Evolutionary conservation across 768 basidiomycete species (phyloP).

Genomic region (Mycena belliarum): DNA sequence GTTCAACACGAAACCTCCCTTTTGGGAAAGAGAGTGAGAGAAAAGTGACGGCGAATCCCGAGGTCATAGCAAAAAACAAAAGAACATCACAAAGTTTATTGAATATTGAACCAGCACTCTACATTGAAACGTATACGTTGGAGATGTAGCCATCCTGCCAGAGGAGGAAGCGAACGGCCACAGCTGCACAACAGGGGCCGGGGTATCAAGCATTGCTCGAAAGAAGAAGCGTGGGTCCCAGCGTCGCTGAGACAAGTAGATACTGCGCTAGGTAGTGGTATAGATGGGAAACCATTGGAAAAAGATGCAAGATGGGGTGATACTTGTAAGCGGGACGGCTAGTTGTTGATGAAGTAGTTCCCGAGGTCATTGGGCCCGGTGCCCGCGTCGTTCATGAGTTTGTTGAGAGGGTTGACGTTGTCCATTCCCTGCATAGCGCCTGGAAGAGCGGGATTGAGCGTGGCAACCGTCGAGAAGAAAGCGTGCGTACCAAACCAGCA

Average conservation of each 20-base stretch:
- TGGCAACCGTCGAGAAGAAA: not conserved
- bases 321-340: not conserved
- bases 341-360: constrained; percentile 22
- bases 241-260: no score
- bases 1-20: no score
- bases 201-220: constrained; percentile 11
- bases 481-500: constrained; percentile 62
- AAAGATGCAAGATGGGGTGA: not conserved
- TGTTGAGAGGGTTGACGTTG: constrained; percentile 57
- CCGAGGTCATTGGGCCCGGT: constrained; percentile 48
- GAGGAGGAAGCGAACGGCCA: constrained; percentile 11
- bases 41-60: not conserved
- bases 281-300: constrained; percentile 14
- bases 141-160: constrained; percentile 19
- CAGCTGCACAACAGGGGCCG: constrained; percentile 21
- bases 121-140: constrained; percentile 12
- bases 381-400: constrained; percentile 48
- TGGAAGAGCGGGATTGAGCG: not conserved
- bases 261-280: constrained; percentile 5
- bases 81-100: constrained; percentile 1
- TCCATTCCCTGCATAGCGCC: constrained; percentile 40
- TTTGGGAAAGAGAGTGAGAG: not conserved
- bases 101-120: constrained; percentile 6
- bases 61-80: not conserved
- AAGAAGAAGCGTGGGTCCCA: no score